Base-by-base conservation (phyloP, 2,329 filamentous ascomycete genomes). In the Exophiala aquamarina region DNA sequence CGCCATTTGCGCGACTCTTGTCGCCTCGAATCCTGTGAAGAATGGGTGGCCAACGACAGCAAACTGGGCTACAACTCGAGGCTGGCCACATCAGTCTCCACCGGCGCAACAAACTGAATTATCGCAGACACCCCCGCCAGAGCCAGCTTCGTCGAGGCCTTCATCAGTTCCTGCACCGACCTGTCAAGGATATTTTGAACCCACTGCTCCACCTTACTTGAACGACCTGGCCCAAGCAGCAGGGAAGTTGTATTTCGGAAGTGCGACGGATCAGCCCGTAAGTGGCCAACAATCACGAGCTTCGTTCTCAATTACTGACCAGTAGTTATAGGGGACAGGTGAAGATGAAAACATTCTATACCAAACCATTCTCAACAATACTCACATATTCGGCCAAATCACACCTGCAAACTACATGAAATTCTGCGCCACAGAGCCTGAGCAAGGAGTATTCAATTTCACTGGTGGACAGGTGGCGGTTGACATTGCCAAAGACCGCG, bases 371-470 rank as follows among this genome's bases (percentile, higher is more conserved):
- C 68, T 83, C 33, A 73, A 72, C 53, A 69, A 83, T 62, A 67
- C 60, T 6, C 66, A 69, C 37, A 80, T 84, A 59, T 86, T 86
- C 58, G 83, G 83, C 23, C 76, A 82, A 62, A 72, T 84, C 19
- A 84, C 82, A 0, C 81, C 82, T 0, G 79, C 77, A 39, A 87
- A 87, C 61, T 74, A 75, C 2, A 77, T 82, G 63, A 80, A 81
- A 61, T 66, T 66, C 44, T 31, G 57, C 14, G 37, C 74, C 52
- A 83, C 73, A 13, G 81, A 88, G 70, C 78, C 81, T 1, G 62
- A 66, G 32, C 75, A 73, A 36, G 74, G 71, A 28, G 62, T 70
- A 36, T 87, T 86, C 70, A 75, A 73, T 58, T 87, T 75, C 64
- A 72, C 72, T 4, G 65, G 70, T 2, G 83, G 78, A 31, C 81